Evolutionary conservation across 805 yeast species (phyloP), one percentile per base, ranked within the genome.

Genomic region (Yamadazyma philogaea): DNA sequence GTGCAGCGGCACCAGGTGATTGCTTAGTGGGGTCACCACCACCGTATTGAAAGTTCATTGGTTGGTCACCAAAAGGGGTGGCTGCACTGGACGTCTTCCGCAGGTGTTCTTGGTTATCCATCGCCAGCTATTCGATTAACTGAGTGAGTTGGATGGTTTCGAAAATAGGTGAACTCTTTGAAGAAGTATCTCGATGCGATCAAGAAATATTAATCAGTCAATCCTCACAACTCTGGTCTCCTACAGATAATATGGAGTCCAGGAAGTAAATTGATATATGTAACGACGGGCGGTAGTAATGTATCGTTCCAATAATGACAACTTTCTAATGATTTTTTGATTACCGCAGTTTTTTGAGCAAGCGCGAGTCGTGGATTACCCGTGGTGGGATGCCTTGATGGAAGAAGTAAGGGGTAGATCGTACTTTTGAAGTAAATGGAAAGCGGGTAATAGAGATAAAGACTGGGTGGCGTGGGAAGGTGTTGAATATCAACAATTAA

Each of bases 1-100:
- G 19, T 6, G 11, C 33, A n/a, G 17, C 15, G n/a, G 33, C 8
- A 30, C 33, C 33, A 30, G 28, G 10, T 24, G 12, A 11, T 19
- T 34, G 31, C 15, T 21, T 21, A 37, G 26, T 18, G 19, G 34
- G n/a, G 5, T 24, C 11, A 15, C 20, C 16, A 16, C 34, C 37
- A 15, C 43, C 43, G 20, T 40, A 40, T 14, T 34, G 36, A 30
- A 19, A 40, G n/a, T 34, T 28, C 21, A 34, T 34, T 7, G 43
- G 43, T 16, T 40, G 44, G n/a, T 36, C 44, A 12, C 33, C 33
- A 30, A 41, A 34, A 6, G 42, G 42, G 35, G 22, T 31, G n/a
- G 35, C 18, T 7, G 35, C 15, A 6, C 20, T 12, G 4, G 14
- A 17, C 12, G 35, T 12, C 6, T 7, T n/a, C 34, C 35, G 17